Base-by-base conservation (phyloP, 1,284 basidiomycete genomes). In the Cystobasidiaceae sp. region DNA sequence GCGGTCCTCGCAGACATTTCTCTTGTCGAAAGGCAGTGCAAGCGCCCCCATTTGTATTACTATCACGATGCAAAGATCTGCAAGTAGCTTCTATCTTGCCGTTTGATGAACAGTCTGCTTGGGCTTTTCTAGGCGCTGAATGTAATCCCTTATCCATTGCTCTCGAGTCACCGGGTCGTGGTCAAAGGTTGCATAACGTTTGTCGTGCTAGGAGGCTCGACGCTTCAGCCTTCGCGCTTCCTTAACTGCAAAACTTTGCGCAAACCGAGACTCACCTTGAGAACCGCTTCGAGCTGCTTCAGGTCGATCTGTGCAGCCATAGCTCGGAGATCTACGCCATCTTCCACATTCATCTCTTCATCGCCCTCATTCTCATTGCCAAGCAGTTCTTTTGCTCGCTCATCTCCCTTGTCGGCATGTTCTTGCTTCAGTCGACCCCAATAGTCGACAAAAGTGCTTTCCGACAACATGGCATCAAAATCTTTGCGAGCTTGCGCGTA, bases 391-490 rank as follows among this genome's bases (percentile, higher is more conserved):
- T 69, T 71, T 34, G 64, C 33, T 19, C 43, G 67, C 8, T 62
- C 68, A 25, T 84, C 82, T 39, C 88, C 83, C 83, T 75, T 86
- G 84, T 21, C 85, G 84, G 37, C 84, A 37, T 37, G 48, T 30
- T 74, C 87, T 70, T 94, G 86, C 78, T 97, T 94, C 68, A 97
- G 80, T 65, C 90, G 83, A 52, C 93, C 94, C 94, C 96, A 98
- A 75, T 97, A 97, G 71, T 93, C 89, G 28, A 98, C 85, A 74
- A 98, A 97, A 0, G 89, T 83, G 74, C 93, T 96, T 75, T 97
- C 94, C 17, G 80, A 75, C 60, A 97, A 77, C 85, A 96, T 89
- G 70, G 85, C 82, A 67, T 91, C 86, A 69, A 97, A 94, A 48
- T 86, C 88, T 23, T 78, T 78, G 33, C 87, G 80, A 0, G 87